Evolutionary conservation across 2,329 filamentous ascomycete genomes (phyloP).

Genomic region (Sporothrix inflata): DNA sequence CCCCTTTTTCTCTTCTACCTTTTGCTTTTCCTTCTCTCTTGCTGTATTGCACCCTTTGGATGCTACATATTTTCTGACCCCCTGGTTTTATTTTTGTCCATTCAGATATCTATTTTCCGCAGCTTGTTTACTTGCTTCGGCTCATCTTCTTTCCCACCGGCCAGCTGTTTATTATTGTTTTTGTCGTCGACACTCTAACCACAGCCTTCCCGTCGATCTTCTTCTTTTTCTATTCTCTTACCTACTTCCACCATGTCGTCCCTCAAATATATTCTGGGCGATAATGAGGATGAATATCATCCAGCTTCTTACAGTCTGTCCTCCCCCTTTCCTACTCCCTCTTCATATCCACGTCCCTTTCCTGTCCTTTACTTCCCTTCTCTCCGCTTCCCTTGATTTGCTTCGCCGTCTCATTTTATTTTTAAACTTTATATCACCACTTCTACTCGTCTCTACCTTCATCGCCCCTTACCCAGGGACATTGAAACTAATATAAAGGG

Average conservation of each 20-base stretch:
- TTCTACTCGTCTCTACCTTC: background rate
- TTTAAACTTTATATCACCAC: background rate
- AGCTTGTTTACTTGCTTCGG: slow-evolving; percentile 2
- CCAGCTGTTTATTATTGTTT: background rate
- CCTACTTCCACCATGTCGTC: slow-evolving; percentile 26
- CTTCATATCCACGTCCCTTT: background rate
- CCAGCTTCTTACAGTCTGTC: slow-evolving; percentile 7
- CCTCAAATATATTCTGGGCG: slow-evolving; percentile 27
- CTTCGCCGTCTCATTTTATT: slow-evolving; percentile 2
- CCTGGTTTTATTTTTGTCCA: slow-evolving; percentile 24
- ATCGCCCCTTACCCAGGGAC: background rate
- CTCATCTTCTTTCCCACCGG: background rate
- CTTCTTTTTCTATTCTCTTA: background rate
- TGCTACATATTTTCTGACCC: slow-evolving; percentile 15
- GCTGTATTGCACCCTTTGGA: background rate
- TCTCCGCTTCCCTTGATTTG: background rate
- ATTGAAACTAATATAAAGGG: slow-evolving; percentile 26
- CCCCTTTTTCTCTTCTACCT: background rate
- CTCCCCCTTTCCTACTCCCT: background rate
- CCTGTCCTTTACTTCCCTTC: background rate
- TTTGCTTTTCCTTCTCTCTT: background rate
- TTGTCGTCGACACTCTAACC: background rate
- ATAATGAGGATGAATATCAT: slow-evolving; percentile 18
- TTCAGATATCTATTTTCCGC: background rate
- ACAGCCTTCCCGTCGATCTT: background rate